A percentile compares a stretch with the other conserved stretches of the same genome.
phyloP scores from a whole-genome alignment of 306 rosid species.

The Vicia faba region DNA sequence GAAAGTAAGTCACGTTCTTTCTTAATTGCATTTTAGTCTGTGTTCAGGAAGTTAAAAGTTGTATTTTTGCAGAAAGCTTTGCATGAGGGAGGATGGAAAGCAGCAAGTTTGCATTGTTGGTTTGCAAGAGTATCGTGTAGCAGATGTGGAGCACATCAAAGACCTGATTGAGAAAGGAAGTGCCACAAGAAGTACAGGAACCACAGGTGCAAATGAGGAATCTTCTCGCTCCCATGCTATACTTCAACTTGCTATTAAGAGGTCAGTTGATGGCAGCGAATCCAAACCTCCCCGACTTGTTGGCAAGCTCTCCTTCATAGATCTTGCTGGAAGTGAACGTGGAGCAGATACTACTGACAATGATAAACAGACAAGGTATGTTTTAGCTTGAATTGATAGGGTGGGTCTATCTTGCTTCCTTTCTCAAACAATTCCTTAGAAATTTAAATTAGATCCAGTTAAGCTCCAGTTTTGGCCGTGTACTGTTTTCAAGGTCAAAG shows the following conservation, averaged over 20 bases:
- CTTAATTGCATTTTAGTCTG: slow-evolving; percentile 16
- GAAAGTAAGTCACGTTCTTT: slow-evolving; percentile 65
- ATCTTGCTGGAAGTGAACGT: slow-evolving; percentile 99
- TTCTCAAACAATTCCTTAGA: slow-evolving; percentile 1
- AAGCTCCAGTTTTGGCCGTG: slow-evolving; percentile 4
- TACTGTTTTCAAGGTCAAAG: slow-evolving; percentile 7
- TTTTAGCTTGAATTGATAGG: slow-evolving; percentile 24
- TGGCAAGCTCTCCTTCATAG: slow-evolving; percentile 97
- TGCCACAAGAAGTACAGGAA: slow-evolving; percentile 94
- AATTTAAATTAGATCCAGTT: slow-evolving; percentile 10
- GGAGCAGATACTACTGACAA: slow-evolving; percentile 99
- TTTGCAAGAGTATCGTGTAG: slow-evolving; percentile 88
- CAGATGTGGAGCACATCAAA: slow-evolving; percentile 92
- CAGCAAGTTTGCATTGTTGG: slow-evolving; percentile 99
- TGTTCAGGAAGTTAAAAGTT: slow-evolving; percentile 32
- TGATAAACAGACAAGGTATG: slow-evolving; percentile 93
- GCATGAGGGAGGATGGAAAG: slow-evolving; percentile 98
- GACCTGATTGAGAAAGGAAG: slow-evolving; percentile 94
- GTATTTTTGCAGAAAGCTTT: slow-evolving; percentile 76
- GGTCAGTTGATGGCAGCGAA: slow-evolving; percentile 78
- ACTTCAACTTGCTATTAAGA: slow-evolving; percentile 96
- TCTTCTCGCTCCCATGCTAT: slow-evolving; percentile 99
- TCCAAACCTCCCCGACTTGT: slow-evolving; percentile 87
- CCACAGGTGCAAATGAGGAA: slow-evolving; percentile 99
- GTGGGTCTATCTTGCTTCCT: slow-evolving; percentile 16